Base-by-base conservation (phyloP, 441 rosid genomes). In the Hura crepitans region DNA sequence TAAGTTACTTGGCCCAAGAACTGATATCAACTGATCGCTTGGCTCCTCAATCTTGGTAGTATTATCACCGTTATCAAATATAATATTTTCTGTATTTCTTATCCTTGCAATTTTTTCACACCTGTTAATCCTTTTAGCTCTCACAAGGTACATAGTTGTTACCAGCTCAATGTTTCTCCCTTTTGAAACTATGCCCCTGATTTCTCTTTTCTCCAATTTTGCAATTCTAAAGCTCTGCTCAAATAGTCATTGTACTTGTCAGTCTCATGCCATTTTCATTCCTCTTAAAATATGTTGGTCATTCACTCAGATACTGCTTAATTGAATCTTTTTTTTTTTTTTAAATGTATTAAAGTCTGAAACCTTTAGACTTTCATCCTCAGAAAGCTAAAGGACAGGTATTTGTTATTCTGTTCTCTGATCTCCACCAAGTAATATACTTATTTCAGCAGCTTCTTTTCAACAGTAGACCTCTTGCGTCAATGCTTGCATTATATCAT, bases 1-100 rank as follows among this genome's bases (percentile, higher is more conserved):
- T 96, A 65, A 91, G 99, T 81, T 89, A 91, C 87, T 81, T 96
- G 65, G 98, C 97, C 71, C 97, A 88, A 68, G 99, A 93, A 75
- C 81, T 96, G 72, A 87, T 87, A 74, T 86, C 96, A 77, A 88
- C 88, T 17, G 98, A 96, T 78, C 98, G 98, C 76, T 78, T 93
- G 75, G 96, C 98, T 83, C 93, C 99, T 71, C 96, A 96, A 77
- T 86, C 99, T 49, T 96, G 99, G 99, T 96, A 89, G 54, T 49
- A 66, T 57, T 65, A 22, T 60, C 69, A 58, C 50, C 30, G 60
- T 39, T 72, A 62, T 69, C 57, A 15, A 66, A 18, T 23, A n/a
- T 25, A 66, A 37, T 51, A 39, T 27, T 27, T 62, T n/a, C n/a
- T 65, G 61, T 66, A 59, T 70, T n/a, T 6, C 13, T 47, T 6